These are phyloP conservation scores for Beauveria sp. DNA, from an alignment of 2,329 filamentous ascomycete species.

Conservation along the genomic window DNA sequence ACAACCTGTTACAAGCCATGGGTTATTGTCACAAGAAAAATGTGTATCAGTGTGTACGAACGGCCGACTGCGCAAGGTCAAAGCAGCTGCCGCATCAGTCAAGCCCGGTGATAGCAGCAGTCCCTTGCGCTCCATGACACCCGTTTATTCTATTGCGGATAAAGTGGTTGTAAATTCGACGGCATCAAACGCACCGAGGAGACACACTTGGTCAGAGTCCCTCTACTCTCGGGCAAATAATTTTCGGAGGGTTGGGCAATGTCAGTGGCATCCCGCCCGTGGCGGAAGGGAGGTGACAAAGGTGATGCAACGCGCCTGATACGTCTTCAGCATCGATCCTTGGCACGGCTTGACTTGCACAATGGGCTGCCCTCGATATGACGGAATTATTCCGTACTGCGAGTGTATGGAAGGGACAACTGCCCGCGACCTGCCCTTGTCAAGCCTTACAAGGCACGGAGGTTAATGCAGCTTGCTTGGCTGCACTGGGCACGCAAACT, in stretches of 20 bases:
- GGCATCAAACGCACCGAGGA: slow-evolving; percentile 26
- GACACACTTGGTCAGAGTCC: slow-evolving; percentile 32
- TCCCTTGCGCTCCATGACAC: slow-evolving; percentile 27
- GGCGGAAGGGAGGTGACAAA: slow-evolving; percentile 25
- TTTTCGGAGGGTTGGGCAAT: slow-evolving; percentile 33
- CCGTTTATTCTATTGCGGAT: slow-evolving; percentile 37
- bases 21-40: slow-evolving; percentile 27
- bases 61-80: slow-evolving; percentile 29
- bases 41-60: slow-evolving; percentile 22
- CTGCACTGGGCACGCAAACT: slow-evolving; percentile 14
- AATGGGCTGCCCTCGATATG: slow-evolving; percentile 30
- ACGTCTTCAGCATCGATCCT: slow-evolving; percentile 31
- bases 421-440: slow-evolving; percentile 17
- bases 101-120: slow-evolving; percentile 24
- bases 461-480: slow-evolving; percentile 21
- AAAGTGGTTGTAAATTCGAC: slow-evolving; percentile 31
- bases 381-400: slow-evolving; percentile 13
- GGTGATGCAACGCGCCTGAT: slow-evolving; percentile 34
- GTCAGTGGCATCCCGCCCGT: slow-evolving; percentile 30
- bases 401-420: slow-evolving; percentile 21
- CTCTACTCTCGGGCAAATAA: slow-evolving; percentile 37
- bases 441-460: slow-evolving; percentile 13
- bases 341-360: slow-evolving; percentile 22
- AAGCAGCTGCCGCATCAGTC: slow-evolving; percentile 28
- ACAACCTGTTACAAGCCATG: slow-evolving; percentile 33